Evolutionary conservation across 2,329 filamentous ascomycete genomes (phyloP).

Genomic region (Fusarium nematophilum): DNA sequence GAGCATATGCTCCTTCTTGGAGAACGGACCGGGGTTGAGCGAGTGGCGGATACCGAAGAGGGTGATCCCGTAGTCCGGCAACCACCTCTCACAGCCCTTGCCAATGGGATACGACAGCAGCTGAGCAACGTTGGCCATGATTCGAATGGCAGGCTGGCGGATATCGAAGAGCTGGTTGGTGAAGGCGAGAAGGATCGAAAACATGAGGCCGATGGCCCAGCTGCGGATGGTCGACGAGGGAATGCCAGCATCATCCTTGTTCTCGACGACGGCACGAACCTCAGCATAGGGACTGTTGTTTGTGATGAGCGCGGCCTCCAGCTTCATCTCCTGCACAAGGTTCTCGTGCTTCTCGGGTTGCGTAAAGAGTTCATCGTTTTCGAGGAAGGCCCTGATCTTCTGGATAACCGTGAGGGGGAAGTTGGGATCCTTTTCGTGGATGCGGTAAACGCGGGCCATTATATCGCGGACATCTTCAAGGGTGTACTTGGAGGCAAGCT

Average conservation of each 20-base stretch:
- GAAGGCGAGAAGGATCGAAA: conserved; percentile 61
- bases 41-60: conserved; percentile 59
- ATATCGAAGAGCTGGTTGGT: conserved; percentile 70
- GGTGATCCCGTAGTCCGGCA: conserved; percentile 64
- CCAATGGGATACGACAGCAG: conserved; percentile 67
- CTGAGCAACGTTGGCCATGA: conserved; percentile 67
- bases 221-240: conserved; percentile 66
- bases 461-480: conserved; percentile 57
- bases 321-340: conserved; percentile 65
- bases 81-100: conserved; percentile 59
- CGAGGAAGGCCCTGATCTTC: conserved; percentile 56
- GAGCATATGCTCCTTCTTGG: conserved; percentile 71
- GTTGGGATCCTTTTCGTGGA: conserved; percentile 58
- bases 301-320: conserved; percentile 65
- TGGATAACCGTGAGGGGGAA: conserved; percentile 54
- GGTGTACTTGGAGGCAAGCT: conserved; percentile 55
- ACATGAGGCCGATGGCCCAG: conserved; percentile 65
- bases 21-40: conserved; percentile 67
- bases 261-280: conserved; percentile 66
- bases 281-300: conserved; percentile 69
- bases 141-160: conserved; percentile 64
- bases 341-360: conserved; percentile 60
- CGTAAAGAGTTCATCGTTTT: conserved; percentile 56
- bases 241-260: conserved; percentile 62
- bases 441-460: conserved; percentile 54